Evolutionary conservation across 2,329 filamentous ascomycete genomes (phyloP), one percentile per base, ranked within the genome.

Genomic region (Neofusicoccum umdonicola): DNA sequence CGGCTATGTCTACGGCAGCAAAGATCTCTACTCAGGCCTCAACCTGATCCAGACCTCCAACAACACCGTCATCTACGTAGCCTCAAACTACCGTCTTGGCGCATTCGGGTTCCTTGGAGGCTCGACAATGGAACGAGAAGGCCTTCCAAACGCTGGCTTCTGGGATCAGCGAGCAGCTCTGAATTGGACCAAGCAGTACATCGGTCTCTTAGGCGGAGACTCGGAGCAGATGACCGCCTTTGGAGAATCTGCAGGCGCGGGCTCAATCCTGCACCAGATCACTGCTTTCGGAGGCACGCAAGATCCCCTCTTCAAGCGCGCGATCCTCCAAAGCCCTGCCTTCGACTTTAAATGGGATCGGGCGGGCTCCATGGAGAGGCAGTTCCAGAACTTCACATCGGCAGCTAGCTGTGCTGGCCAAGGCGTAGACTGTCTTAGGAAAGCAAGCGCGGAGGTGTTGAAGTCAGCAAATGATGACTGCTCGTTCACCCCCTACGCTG

Each of bases 241-340:
- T 76, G 84, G 83, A 2, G 80, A 84, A 67, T 83, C 80, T 8
- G 82, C 83, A 0, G 83, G 84, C 1, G 84, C 81, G 1, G 79
- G 80, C 0, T 83, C 80, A 4, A 80, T 85, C 58, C 68, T 84
- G 56, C 81, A 84, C 63, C 83, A 84, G 60, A 72, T 85, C 8
- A 77, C 80, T n/a, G 77, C 78, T 0, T 71, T 80, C 27, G 78
- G 79, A 1, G 82, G 82, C 1, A 73, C 71, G 4, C 70, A 76
- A 15, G 75, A 82, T 51, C 81, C 82, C 1, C 71, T 81, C 1
- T 84, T 84, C 71, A 71, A 68, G 22, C 70, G 70, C 62, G 76
- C 70, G 27, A 72, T 77, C 51, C 51, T 77, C 35, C 72, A 71
- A 67, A 76, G 71, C 54, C 74, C 73, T 31, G 78, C 72, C 12